These are phyloP conservation scores for Rhizopogon salebrosus DNA, from an alignment of 768 basidiomycete genomes.

Conservation along the genomic window DNA sequence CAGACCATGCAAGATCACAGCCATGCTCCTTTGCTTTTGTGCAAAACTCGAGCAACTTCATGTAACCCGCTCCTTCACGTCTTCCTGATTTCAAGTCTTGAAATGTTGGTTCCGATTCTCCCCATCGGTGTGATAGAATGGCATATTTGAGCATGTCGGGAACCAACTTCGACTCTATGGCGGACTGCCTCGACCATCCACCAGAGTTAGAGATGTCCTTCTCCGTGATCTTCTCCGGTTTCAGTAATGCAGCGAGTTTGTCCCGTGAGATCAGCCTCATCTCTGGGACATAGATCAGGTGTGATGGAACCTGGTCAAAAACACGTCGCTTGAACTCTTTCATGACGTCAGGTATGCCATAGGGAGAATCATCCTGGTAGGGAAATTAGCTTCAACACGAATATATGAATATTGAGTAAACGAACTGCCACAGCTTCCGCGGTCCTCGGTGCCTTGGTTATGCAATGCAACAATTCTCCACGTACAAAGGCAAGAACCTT, in stretches of 20 bases:
- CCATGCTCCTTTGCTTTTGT: not conserved
- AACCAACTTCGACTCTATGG: not conserved
- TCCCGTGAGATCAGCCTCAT: not conserved
- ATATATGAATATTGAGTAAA: not conserved
- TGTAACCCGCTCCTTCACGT: not conserved
- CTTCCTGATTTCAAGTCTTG: not conserved
- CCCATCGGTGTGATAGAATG: conserved; percentile 10
- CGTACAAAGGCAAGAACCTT: not conserved
- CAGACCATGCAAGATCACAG: conserved; percentile 6
- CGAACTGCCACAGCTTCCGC: not conserved
- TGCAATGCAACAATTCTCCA: not conserved
- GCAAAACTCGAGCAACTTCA: not conserved
- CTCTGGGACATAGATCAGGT: conserved; percentile 1
- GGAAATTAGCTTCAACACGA: not conserved
- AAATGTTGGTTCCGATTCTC: conserved; percentile 1
- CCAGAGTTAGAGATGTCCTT: not conserved
- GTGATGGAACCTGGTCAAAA: not conserved
- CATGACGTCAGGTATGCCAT: not conserved
- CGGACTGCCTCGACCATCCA: not conserved
- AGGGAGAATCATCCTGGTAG: not conserved
- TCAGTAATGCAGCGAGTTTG: not conserved
- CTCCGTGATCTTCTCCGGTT: conserved; percentile 2
- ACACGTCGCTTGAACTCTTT: conserved; percentile 6
- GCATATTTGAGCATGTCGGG: conserved; percentile 1
- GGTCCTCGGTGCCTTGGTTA: not conserved